Conservation (phyloP, 306 rosid species). For the Pterocarpus santalinus region DNA sequence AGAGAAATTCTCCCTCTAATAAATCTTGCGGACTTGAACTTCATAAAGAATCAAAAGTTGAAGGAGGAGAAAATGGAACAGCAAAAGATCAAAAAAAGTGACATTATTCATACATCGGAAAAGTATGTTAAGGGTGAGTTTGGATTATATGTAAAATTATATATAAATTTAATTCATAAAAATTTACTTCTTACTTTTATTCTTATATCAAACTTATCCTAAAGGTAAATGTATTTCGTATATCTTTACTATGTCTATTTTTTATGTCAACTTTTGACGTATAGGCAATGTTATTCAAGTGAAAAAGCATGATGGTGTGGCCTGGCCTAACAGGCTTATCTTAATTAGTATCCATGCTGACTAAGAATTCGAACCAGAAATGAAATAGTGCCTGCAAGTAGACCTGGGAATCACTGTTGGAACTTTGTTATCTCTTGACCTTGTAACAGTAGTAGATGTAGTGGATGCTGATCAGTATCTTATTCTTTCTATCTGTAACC, state of each 20-base stretch:
- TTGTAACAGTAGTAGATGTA: conserved; percentile 39
- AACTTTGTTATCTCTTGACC: conserved; percentile 31
- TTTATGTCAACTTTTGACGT: not conserved
- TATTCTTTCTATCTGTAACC: conserved; percentile 35
- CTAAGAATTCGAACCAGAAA: conserved; percentile 41
- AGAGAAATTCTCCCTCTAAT: conserved; percentile 39
- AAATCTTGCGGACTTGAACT: conserved; percentile 39
- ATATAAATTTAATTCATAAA: too few relatives aligned
- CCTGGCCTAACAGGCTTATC: conserved; percentile 34
- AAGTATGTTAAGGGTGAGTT: not conserved
- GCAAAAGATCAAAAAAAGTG: not conserved
- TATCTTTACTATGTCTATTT: too few relatives aligned
- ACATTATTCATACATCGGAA: not conserved
- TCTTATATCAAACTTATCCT: too few relatives aligned
- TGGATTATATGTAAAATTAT: too few relatives aligned
- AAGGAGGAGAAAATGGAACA: conserved; percentile 2
- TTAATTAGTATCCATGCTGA: conserved; percentile 41
- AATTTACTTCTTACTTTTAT: too few relatives aligned
- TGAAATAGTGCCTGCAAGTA: conserved; percentile 41
- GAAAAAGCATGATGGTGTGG: conserved; percentile 18
- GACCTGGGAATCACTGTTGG: conserved; percentile 14
- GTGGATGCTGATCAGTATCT: conserved; percentile 37
- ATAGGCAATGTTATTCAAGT: not conserved
- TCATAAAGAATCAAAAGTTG: conserved; percentile 38
- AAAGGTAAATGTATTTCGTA: too few relatives aligned